Evolutionary conservation across 2,329 filamentous ascomycete genomes (phyloP), one percentile per base, ranked within the genome.

Genomic region (Aspergillus versicolor): DNA sequence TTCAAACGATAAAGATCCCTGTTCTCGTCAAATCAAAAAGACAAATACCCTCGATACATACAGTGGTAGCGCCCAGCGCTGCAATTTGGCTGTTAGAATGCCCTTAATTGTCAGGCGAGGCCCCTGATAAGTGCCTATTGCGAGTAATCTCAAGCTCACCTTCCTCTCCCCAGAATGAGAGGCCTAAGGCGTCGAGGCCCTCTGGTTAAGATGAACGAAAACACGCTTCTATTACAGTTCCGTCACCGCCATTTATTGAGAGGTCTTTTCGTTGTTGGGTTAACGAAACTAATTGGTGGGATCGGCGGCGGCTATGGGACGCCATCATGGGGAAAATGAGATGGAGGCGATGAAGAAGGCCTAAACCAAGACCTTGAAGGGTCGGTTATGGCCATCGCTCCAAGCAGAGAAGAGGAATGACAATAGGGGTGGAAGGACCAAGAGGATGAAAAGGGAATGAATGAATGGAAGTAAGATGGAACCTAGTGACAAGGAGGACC

Each of bases 401-500:
- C 27, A n/a, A 47, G 8, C 30, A 21, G 27, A 21, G 12, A 34
- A 5, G 34, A 34, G n/a, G 15, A 4, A 32, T 24, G 32, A 43
- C 49, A 37, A 15, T 30, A 30, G 13, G 34, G 34, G 34, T 37
- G 12, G 12, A 37, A 37, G 1, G 34, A 9, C 13, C 34, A n/a
- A 37, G 21, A 38, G 42, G 5, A 30, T 15, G 40, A 13, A 15
- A 15, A 32, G 21, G 24, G 13, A 9, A 46, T 6, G 15, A 27
- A 27, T 17, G 15, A n/a, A 38, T 9, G 34, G 8, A 40, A 54
- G 9, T 21, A 47, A 24, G 21, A 44, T 56, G 6, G 32, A 50
- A 50, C 21, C 21, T 4, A 21, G 37, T 42, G 5, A 44, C 30
- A 21, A 27, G 57, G 57, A 67, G 66, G 46, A 54, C 53, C 54